Evolutionary conservation across 2,329 filamentous ascomycete species (phyloP), one percentile per base, ranked within the genome.

Genomic region (Diaporthe velutina): DNA sequence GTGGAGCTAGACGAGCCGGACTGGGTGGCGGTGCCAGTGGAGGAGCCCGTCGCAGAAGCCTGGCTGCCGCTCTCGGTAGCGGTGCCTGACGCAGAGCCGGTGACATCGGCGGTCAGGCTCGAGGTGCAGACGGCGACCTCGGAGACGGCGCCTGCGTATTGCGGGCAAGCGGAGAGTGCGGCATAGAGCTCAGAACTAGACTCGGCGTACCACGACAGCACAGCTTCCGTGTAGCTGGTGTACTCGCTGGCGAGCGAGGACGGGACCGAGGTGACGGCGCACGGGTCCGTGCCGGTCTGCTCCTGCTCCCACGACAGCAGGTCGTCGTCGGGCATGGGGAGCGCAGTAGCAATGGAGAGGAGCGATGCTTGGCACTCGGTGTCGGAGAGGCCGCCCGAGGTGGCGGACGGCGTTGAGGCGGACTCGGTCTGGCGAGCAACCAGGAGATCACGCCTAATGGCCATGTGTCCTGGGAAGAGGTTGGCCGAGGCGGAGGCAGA

Each of bases 131-230:
- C 55, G 12, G 38, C 19, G 22, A 70, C 58, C 45, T 75, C 74
- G 54, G 74, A 71, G n/a, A 74, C 40, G 25, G 76, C 71, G 54
- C 68, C 61, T 70, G 72, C 73, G 73, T 77, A 75, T 17, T 77
- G 50, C 30, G 80, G 78, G 77, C 82, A 83, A 70, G 77, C 10
- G 45, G 75, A 76, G 12, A 82, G 40, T 17, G 78, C 79, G 42
- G 76, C 78, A 55, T 22, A 19, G 28, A 80, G 73, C 25, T 74
- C 77, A 70, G 54, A 76, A 72, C 76, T 77, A 78, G 80, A 64
- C 60, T 58, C 75, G 12, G 50, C 15, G 75, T 73, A 77, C 81
- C 81, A 83, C 58, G 74, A 78, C 35, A 71, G 1, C 35, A 80
- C 55, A 17, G 74, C 75, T 30, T 73, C 71, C 50, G 76, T 74